Conservation (phyloP, 192 early-diverging fungal species). For the Funneliformis mosseae region DNA sequence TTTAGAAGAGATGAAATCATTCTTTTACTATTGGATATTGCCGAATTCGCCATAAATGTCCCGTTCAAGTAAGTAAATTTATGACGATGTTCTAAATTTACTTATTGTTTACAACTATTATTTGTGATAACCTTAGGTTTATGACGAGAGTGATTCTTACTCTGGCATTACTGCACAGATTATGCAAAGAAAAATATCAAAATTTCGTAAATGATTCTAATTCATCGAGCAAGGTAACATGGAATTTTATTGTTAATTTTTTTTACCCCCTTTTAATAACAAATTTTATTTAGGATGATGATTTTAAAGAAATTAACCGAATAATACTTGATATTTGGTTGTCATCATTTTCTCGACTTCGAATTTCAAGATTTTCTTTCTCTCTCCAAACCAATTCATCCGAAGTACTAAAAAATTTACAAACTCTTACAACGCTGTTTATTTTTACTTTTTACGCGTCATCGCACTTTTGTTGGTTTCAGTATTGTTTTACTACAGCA, state of each 20-base stretch:
- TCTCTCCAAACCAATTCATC: background rate
- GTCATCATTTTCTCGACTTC: background rate
- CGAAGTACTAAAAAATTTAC: background rate
- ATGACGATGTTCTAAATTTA: background rate
- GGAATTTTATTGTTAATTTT: background rate
- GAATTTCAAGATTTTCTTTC: too few species aligned
- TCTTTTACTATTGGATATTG: background rate
- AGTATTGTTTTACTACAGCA: background rate
- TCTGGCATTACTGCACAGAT: background rate
- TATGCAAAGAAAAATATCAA: background rate
- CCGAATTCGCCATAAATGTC: conserved; percentile 3
- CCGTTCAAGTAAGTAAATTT: conserved; percentile 5
- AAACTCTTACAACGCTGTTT: background rate
- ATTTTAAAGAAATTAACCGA: conserved; percentile 18
- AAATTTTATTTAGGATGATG: background rate
- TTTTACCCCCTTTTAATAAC: background rate
- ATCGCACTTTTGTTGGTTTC: background rate
- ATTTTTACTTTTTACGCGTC: conserved; percentile 6
- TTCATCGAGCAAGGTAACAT: background rate
- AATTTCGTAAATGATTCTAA: background rate
- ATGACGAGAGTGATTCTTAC: conserved; percentile 5
- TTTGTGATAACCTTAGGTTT: background rate
- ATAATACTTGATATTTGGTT: conserved; percentile 16
- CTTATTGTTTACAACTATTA: background rate
- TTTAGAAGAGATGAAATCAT: background rate